Conservation (phyloP, 192 early-diverging fungal genomes). For the Linnemannia elongata region DNA sequence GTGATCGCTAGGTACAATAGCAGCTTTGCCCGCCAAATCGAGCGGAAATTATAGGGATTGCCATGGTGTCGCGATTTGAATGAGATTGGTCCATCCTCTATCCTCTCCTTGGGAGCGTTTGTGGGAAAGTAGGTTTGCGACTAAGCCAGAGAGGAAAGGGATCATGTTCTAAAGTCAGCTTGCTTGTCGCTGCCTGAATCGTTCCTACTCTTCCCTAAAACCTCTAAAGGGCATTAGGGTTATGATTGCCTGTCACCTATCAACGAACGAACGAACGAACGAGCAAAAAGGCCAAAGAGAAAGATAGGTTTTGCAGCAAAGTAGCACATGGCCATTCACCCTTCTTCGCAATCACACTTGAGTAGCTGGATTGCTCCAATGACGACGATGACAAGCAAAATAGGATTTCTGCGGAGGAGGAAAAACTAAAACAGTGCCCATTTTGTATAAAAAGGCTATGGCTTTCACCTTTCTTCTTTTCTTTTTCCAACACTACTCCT, state of each 20-base stretch:
- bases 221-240: neutral
- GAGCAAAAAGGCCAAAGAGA: neutral
- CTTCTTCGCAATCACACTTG: neutral
- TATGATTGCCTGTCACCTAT: neutral
- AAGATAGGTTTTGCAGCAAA: neutral
- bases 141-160: neutral
- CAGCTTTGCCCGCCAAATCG: neutral
- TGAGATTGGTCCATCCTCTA: neutral
- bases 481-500: neutral
- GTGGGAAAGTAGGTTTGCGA: conserved; percentile 7
- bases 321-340: neutral
- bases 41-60: neutral
- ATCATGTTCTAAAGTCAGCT: neutral
- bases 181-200: conserved; percentile 21
- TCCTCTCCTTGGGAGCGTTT: neutral
- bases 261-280: neutral
- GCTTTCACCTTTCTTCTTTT: neutral
- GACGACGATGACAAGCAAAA: neutral
- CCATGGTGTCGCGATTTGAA: neutral
- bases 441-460: neutral
- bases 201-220: conserved; percentile 23
- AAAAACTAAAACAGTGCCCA: neutral
- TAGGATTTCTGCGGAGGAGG: neutral
- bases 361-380: neutral
- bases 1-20: neutral